These are phyloP conservation scores for Fragilaria radians DNA, from an alignment of 108 stramenopile species.

Conservation along the genomic window DNA sequence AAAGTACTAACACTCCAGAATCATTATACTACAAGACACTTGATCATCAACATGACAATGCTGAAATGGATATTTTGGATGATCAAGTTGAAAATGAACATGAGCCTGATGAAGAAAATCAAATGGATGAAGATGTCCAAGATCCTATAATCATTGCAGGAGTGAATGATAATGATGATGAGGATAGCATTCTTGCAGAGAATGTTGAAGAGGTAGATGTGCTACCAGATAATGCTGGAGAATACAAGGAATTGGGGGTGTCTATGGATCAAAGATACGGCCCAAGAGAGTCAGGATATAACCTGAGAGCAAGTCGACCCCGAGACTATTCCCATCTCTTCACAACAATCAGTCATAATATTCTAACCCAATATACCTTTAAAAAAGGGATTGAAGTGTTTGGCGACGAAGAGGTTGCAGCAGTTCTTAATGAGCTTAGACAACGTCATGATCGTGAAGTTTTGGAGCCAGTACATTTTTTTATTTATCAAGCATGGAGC, in stretches of 20 bases:
- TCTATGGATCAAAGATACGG: neutral
- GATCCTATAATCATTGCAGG: neutral
- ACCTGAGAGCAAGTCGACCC: neutral
- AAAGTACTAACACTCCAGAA: too few relatives aligned
- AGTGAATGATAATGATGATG: slow-evolving; percentile 6
- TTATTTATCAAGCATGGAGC: slow-evolving; percentile 8
- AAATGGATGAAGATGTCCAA: neutral
- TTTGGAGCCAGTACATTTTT: slow-evolving; percentile 12
- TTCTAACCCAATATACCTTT: neutral
- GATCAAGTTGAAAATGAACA: too few relatives aligned
- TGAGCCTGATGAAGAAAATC: too few relatives aligned
- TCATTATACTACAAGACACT: too few relatives aligned
- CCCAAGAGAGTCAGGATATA: neutral
- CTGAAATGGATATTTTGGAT: too few relatives aligned
- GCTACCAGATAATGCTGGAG: neutral
- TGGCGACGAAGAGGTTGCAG: slow-evolving; percentile 10
- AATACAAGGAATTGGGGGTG: too few relatives aligned
- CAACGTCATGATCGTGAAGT: slow-evolving; percentile 29
- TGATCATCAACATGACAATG: too few relatives aligned
- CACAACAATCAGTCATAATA: neutral
- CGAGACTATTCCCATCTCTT: neutral
- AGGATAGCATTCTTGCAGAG: slow-evolving; percentile 18
- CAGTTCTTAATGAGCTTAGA: slow-evolving; percentile 25
- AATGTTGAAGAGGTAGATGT: slow-evolving; percentile 22
- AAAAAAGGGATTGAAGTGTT: slow-evolving; percentile 9